Evolutionary conservation across 192 early-diverging fungal genomes (phyloP).

Genomic region (Linnemannia exigua): DNA sequence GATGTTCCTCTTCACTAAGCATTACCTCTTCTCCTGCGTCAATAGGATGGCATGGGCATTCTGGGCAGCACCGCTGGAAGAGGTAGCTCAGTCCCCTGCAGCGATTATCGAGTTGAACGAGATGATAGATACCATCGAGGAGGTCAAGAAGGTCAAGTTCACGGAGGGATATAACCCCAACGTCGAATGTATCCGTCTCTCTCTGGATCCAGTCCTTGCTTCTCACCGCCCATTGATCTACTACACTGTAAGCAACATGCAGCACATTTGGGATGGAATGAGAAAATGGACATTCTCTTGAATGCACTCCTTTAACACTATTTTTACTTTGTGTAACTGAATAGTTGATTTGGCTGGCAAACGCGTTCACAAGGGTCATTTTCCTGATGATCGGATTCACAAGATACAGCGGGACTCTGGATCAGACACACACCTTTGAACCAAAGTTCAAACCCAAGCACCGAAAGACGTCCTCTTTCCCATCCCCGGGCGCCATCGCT

Average conservation of each 20-base stretch:
- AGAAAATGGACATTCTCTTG: not conserved
- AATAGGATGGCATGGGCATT: constrained; percentile 69
- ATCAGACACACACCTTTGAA: not conserved
- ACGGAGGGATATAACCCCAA: constrained; percentile 55
- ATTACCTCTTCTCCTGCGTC: too few relatives aligned
- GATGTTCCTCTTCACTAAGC: not conserved
- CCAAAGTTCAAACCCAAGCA: not conserved
- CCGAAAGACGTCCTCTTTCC: not conserved
- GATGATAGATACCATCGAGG: constrained; percentile 53
- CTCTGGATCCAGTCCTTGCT: constrained; percentile 65
- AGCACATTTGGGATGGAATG: constrained; percentile 4
- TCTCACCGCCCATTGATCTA: constrained; percentile 68
- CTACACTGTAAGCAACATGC: constrained; percentile 52
- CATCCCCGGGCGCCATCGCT: not conserved
- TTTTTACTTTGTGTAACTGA: not conserved
- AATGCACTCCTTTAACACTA: not conserved
- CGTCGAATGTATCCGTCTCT: constrained; percentile 68
- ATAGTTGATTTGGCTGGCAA: constrained; percentile 26
- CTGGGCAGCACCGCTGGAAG: constrained; percentile 54
- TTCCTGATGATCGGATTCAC: constrained; percentile 27
- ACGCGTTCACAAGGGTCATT: constrained; percentile 8
- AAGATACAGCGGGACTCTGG: constrained; percentile 8
- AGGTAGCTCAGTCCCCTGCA: constrained; percentile 30
- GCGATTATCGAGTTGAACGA: constrained; percentile 52
- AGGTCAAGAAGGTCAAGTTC: constrained; percentile 55